Base-by-base conservation (phyloP, 2,329 filamentous ascomycete genomes). In the Penicillium sp. region DNA sequence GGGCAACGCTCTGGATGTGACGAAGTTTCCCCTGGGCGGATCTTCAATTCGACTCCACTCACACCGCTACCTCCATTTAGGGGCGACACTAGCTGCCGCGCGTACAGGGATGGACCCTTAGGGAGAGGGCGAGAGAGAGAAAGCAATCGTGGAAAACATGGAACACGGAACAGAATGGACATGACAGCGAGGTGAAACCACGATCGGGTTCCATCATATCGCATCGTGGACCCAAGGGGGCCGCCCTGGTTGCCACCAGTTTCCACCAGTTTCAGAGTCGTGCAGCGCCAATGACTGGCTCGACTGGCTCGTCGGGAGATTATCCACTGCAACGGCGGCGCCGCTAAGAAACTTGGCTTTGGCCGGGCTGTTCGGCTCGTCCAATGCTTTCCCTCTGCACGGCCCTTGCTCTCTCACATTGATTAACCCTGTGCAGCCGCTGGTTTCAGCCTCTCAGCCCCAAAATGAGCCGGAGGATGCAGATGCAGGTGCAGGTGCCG, bases 341-440 rank as follows among this genome's bases (percentile, higher is more conserved):
- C 50, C 55, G 42, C 62, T 62, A 62, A 60, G 30, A 55, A 58
- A 57, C 58, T 59, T 61, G 62, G 58, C 60, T 60, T 52, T 29
- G 46, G 36, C 24, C 39, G 23, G 39, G 26, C 24, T 27, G 24
- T 27, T 15, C 17, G 45, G 23, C 46, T 39, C 33, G 54, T 53
- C 52, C 34, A 51, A 53, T 47, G 24, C 20, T 30, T 21, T 32
- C 43, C 32, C 27, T 20, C 33, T 52, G 45, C 32, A 37, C 42
- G 45, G 48, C 24, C 45, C 34, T 26, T 3, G 9, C 10, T 34
- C 50, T 51, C 42, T 48, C 39, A 42, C 24, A 56, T 57, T 55
- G 49, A 60, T 63, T 62, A 59, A 27, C 39, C 23, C 15, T 15
- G 39, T 24, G 5, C 29, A 8, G 37, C 30, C 43, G 33, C 24